Conservation (phyloP, 306 rosid species). For the Geum urbanum region DNA sequence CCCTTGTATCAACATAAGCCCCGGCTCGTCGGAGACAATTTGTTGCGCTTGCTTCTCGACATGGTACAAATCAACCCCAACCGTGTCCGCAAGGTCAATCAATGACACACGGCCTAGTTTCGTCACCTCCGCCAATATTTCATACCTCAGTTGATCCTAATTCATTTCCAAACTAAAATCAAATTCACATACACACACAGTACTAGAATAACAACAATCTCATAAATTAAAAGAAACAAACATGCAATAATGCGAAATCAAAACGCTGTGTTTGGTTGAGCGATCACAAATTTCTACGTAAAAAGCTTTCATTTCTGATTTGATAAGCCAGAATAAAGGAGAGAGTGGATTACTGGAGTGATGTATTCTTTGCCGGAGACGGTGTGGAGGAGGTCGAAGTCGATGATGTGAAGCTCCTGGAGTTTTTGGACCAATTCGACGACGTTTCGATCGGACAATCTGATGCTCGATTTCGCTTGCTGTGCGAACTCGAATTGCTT, state of each 20-base stretch:
- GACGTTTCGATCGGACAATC: conserved; percentile 92
- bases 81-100: conserved; percentile 77
- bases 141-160: conserved; percentile 89
- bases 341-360: conserved; percentile 60
- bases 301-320: background rate
- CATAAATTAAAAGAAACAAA: background rate
- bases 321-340: background rate
- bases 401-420: conserved; percentile 85
- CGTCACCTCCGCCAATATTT: conserved; percentile 63
- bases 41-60: conserved; percentile 76
- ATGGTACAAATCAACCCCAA: conserved; percentile 85
- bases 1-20: conserved; percentile 76
- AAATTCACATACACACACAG: background rate
- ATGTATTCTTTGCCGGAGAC: conserved; percentile 95
- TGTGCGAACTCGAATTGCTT: conserved; percentile 92
- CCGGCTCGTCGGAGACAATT: conserved; percentile 47
- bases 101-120: conserved; percentile 72
- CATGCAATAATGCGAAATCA: background rate
- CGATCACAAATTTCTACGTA: no score
- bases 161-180: background rate
- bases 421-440: conserved; percentile 93
- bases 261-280: no score
- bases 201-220: background rate
- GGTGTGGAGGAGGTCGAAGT: conserved; percentile 93
- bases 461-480: conserved; percentile 86